These are phyloP conservation scores for Nissolia schottii DNA, from an alignment of 306 rosid genomes.

Conservation along the genomic window DNA sequence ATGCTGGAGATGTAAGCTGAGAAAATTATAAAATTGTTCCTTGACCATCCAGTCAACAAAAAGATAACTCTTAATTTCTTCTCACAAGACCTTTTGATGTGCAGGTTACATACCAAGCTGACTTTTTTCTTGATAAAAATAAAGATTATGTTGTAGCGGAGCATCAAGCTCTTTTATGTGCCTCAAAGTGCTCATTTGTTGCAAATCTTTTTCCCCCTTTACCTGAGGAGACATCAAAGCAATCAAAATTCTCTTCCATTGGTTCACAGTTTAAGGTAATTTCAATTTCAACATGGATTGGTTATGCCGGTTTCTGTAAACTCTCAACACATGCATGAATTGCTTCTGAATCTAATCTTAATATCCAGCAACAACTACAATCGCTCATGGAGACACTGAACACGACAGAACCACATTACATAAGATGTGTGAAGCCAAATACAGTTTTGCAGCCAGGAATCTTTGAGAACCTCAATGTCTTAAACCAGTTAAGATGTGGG, in stretches of 20 bases:
- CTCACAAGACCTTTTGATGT: slow-evolving; percentile 13
- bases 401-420: slow-evolving; percentile 89
- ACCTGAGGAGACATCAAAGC: slow-evolving; percentile 79
- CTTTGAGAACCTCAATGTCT: slow-evolving; percentile 76
- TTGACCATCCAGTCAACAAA: not conserved
- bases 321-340: slow-evolving; percentile 20
- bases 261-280: slow-evolving; percentile 77
- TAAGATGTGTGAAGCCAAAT: slow-evolving; percentile 90
- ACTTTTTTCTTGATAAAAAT: slow-evolving; percentile 78
- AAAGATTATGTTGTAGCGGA: slow-evolving; percentile 90
- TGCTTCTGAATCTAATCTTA: slow-evolving; percentile 25
- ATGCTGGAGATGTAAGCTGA: slow-evolving; percentile 80
- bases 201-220: slow-evolving; percentile 77
- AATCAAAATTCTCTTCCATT: slow-evolving; percentile 81
- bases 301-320: slow-evolving; percentile 9
- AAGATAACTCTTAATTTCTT: slow-evolving; percentile 6
- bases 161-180: slow-evolving; percentile 74
- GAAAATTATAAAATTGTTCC: not conserved
- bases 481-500: slow-evolving; percentile 86
- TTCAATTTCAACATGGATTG: not conserved
- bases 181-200: slow-evolving; percentile 65
- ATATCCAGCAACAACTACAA: slow-evolving; percentile 79
- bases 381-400: slow-evolving; percentile 79
- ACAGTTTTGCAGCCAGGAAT: slow-evolving; percentile 85
- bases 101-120: slow-evolving; percentile 84